Evolutionary conservation across 2,329 filamentous ascomycete species (phyloP).

Genomic region (Remersonia thermophila): DNA sequence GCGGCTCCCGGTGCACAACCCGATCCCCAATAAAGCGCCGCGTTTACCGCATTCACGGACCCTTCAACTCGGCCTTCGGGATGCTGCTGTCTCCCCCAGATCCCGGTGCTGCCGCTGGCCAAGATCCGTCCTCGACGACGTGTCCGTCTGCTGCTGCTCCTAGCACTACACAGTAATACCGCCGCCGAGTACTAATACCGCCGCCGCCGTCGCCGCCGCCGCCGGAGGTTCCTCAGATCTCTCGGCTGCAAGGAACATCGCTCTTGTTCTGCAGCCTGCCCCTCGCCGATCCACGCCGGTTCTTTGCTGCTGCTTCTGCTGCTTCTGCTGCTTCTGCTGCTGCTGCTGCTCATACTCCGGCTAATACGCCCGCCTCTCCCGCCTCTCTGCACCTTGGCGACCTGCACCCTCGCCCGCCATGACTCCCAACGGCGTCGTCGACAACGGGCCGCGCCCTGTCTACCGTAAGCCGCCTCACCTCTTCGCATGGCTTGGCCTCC

Average conservation of each 20-base stretch:
- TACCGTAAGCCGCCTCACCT: constrained; percentile 20
- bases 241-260: not conserved
- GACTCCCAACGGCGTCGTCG: constrained; percentile 5
- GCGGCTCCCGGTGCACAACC: constrained; percentile 9
- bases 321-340: too few relatives aligned
- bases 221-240: too few relatives aligned
- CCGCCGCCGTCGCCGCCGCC: too few relatives aligned
- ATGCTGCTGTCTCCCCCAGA: not conserved
- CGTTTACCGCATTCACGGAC: not conserved
- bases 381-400: not conserved
- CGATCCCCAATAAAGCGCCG: constrained; percentile 3
- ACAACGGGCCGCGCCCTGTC: constrained; percentile 11
- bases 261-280: not conserved
- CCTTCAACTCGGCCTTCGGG: not conserved
- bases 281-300: not conserved
- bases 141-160: too few relatives aligned
- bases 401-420: constrained; percentile 6
- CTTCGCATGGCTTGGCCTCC: not conserved
- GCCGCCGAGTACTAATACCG: too few relatives aligned
- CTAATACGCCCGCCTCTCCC: not conserved
- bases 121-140: too few relatives aligned
- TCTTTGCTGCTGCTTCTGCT: too few relatives aligned
- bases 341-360: too few relatives aligned
- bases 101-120: not conserved
- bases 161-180: too few relatives aligned